phyloP scores from a whole-genome alignment of 1,284 basidiomycete genomes.

The Ganoderma meredithae region DNA sequence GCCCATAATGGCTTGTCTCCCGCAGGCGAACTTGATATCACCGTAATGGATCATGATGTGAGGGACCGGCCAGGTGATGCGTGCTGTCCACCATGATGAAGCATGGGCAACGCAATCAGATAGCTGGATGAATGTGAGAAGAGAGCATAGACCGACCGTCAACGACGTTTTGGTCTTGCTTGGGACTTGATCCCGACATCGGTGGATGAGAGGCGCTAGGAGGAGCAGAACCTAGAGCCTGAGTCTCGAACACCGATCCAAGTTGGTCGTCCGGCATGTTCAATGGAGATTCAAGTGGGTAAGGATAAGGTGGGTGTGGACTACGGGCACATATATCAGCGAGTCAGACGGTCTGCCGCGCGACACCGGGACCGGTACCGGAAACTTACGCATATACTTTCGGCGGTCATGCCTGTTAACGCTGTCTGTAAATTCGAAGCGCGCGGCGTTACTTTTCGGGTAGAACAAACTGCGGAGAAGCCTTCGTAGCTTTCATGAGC shows the following conservation, averaged over 20 bases:
- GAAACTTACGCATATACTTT: not conserved
- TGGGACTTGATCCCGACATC: not conserved
- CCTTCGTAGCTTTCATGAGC: not conserved
- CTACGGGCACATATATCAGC: not conserved
- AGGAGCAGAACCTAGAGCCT: not conserved
- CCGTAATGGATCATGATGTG: conserved; percentile 3
- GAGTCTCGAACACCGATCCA: not conserved
- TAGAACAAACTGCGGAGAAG: not conserved
- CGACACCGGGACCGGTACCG: not conserved
- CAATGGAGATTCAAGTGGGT: not conserved
- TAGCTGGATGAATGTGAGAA: not conserved
- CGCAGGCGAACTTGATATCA: not conserved
- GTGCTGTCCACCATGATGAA: not conserved
- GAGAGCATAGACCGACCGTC: not conserved
- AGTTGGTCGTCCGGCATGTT: not conserved
- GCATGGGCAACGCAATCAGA: not conserved
- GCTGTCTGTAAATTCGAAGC: not conserved
- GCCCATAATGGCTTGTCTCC: not conserved
- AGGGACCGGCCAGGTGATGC: not conserved
- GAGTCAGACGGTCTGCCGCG: not conserved
- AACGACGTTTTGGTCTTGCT: not conserved
- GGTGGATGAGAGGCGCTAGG: not conserved
- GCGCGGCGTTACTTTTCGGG: not conserved
- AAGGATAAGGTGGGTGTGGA: not conserved
- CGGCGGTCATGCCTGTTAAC: not conserved